Base-by-base conservation (phyloP, 305 asterid genomes). In the Fraxinus platypoda region DNA sequence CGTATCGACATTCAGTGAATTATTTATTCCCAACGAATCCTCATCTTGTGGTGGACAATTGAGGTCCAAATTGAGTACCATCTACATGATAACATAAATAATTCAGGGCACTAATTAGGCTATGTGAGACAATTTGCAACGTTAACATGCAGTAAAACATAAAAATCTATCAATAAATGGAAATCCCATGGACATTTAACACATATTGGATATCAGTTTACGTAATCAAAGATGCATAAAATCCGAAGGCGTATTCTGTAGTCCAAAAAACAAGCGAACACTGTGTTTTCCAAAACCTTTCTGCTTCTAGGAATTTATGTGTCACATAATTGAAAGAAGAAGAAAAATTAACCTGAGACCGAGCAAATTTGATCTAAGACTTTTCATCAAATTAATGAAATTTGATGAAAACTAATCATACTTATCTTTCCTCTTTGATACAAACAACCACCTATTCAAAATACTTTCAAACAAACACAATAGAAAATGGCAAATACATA, bases 61-160 rank as follows among this genome's bases (percentile, higher is more conserved):
- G 28, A 78, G 81, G 54, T 78, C 81, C 17, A 78, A 19, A 52
- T 59, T 41, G 28, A 30, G 81, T 30, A 59, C 81, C 81, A 78
- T 78, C 81, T 78, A 8, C 31, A 62, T 1, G 72, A 62, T 23
- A 62, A 62, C 72, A 62, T 62, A 2, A 9, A 8, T 23, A 57
- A 21, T 62, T 62, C 30, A 62, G 28, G 33, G 30, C 13, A 62
- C 2, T 23, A 62, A 62, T 62, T 62, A 62, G 30, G 33, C n/a
- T 19, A 57, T 6, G 66, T 57, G 26, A 54, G 66, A 57, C 26
- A 19, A 57, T 19, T 57, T 57, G 66, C 66, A 57, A 57, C 26
- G 2, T n/a, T 19, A 17, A 57, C 66, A 57, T n/a, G 66, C 26
- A 19, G 25, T 6, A 19, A n/a, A 57, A 57, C 66, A 57, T n/a